Evolutionary conservation across 768 basidiomycete species (phyloP), one percentile per base, ranked within the genome.

Genomic region (Boletus huronensis): DNA sequence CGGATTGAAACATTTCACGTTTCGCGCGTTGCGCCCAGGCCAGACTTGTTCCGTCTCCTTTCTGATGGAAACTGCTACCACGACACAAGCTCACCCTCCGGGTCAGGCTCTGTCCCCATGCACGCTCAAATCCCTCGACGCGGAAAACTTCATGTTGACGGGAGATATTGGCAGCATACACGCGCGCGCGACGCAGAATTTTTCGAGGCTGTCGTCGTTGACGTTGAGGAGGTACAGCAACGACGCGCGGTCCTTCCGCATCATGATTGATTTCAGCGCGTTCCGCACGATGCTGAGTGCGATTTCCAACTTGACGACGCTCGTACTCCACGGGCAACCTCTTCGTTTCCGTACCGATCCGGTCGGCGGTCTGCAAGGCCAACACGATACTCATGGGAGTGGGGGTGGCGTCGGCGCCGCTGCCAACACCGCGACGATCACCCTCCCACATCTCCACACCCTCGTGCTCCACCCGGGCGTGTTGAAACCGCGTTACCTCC

Each of bases 401-500:
- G 58, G 36, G 25, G 31, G 29, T 47, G 32, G 50, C 16, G 25
- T 23, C 16, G 44, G 40, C 8, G 35, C 39, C 17, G 1, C 17
- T 34, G 17, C 41, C 6, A 50, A 35, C 42, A 6, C 36, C 4
- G 11, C 53, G 7, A 58, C 35, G 14, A 36, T 71, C 31, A 35
- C 63, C 11, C 56, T 69, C 5, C 68, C 61, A n/a, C 47, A 65
- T 38, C 65, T 69, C 43, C 68, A 61, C n/a, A 67, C 63, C 6
- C 60, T 69, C 48, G 60, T 69, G 44, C 56, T 69, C 26, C 70
- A 70, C 32, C 68, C 68, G 0, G 60, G 65, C 13, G 61, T 67
- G 29, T 40, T 69, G 44, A 70, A 71, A 36, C 70, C 70, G 9
- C 67, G 67, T 25, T 71, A 65, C 52, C 54, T 71, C 50, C 68